phyloP scores from a whole-genome alignment of 805 yeast genomes.

The Candida sakaeoensis region DNA sequence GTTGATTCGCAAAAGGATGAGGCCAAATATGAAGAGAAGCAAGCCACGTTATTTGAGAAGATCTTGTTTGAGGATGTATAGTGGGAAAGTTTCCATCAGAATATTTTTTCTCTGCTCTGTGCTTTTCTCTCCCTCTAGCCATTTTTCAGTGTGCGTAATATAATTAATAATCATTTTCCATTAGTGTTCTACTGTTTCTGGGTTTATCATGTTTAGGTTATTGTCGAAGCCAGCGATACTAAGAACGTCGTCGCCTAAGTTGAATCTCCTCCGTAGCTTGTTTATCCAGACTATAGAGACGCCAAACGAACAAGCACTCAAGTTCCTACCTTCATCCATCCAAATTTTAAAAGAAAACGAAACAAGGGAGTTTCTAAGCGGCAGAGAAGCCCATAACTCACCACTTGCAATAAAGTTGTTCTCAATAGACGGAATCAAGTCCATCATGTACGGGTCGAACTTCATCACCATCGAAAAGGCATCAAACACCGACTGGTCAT shows the following conservation, averaged over 20 bases:
- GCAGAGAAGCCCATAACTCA: constrained; percentile 70
- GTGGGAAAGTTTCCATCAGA: neutral
- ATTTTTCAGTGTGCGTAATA: too few relatives aligned
- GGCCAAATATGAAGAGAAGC: constrained; percentile 47
- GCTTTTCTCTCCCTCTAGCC: neutral
- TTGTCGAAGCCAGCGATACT: too few relatives aligned
- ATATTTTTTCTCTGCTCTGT: neutral
- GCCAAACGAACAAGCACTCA: constrained; percentile 82
- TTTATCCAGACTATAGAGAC: constrained; percentile 83
- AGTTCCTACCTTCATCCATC: constrained; percentile 69
- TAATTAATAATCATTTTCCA: too few relatives aligned
- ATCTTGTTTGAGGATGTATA: constrained; percentile 29
- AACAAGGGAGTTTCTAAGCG: constrained; percentile 69
- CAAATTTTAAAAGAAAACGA: constrained; percentile 57
- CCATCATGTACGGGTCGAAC: constrained; percentile 78
- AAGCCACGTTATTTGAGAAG: constrained; percentile 50
- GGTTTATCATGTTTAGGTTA: too few relatives aligned
- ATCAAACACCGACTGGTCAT: constrained; percentile 51
- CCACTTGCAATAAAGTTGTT: constrained; percentile 77
- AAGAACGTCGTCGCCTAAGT: neutral
- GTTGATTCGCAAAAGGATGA: constrained; percentile 20
- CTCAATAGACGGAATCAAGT: constrained; percentile 68
- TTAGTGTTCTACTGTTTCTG: too few relatives aligned
- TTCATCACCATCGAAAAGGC: constrained; percentile 78
- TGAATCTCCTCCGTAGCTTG: constrained; percentile 21